A percentile compares a stretch with the other conserved stretches of the same genome.
phyloP scores from a whole-genome alignment of 176 grass and related monocot species.

The Oryza officinalis region DNA sequence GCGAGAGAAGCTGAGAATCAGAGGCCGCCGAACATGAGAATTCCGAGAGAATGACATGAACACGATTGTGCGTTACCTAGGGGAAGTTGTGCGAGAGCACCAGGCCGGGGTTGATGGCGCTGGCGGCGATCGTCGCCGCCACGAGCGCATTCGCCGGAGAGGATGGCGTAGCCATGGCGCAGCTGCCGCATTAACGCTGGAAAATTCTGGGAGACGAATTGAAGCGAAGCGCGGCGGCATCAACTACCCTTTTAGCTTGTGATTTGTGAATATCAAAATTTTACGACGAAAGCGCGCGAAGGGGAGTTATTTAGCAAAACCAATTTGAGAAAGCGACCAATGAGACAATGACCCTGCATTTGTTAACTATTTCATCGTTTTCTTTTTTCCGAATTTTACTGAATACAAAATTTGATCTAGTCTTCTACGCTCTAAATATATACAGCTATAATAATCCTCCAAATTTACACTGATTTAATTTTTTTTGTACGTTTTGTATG shows the following conservation, averaged over 20 bases:
- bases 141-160: no score
- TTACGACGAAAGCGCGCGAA: no score
- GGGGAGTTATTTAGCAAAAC: not conserved
- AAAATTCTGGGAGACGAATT: not conserved
- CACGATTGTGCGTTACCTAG: not conserved
- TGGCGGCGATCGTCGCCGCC: not conserved
- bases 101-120: slow-evolving; percentile 15
- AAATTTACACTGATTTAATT: not conserved
- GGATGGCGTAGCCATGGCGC: not conserved
- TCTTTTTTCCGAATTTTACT: not conserved
- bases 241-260: no score
- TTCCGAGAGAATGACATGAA: not conserved
- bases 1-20: not conserved
- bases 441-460: not conserved
- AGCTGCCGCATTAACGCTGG: not conserved
- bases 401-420: no score
- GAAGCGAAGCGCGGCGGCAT: no score
- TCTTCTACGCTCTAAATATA: no score
- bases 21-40: no score
- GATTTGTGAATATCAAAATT: no score
- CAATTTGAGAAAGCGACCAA: not conserved
- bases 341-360: not conserved
- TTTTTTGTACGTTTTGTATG: not conserved
- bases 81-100: slow-evolving; percentile 23
- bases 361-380: not conserved